phyloP scores from a whole-genome alignment of 495 filamentous ascomycete species.

The Elaphomyces granulatus region DNA sequence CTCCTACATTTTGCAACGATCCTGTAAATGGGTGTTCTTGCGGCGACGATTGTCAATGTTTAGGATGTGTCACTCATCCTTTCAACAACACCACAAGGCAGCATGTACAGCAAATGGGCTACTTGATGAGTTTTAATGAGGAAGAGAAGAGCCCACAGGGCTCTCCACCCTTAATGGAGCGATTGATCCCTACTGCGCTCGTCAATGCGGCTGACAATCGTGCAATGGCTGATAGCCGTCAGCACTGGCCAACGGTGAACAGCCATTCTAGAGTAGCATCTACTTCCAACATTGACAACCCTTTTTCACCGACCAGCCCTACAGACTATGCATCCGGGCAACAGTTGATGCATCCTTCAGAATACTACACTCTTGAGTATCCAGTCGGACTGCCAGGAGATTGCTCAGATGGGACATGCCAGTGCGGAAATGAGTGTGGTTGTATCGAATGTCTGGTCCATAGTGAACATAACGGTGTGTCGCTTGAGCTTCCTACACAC shows the following conservation, averaged over 20 bases:
- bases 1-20: conserved; percentile 8
- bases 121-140: conserved; percentile 26
- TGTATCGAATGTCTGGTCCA: conserved; percentile 40
- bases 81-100: conserved; percentile 57
- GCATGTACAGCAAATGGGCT: conserved; percentile 41
- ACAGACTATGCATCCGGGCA: conserved; percentile 14
- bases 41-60: conserved; percentile 52
- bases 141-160: conserved; percentile 14
- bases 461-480: conserved; percentile 29
- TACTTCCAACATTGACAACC: conserved; percentile 11
- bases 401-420: conserved; percentile 34
- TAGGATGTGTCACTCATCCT: conserved; percentile 55
- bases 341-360: conserved; percentile 28
- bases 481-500: too few relatives aligned
- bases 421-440: conserved; percentile 34
- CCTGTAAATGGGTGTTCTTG: conserved; percentile 43
- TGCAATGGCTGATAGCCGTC: not conserved
- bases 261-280: not conserved
- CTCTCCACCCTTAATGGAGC: conserved; percentile 5
- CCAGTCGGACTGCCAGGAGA: conserved; percentile 25
- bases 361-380: conserved; percentile 35
- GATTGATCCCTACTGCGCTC: not conserved
- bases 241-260: not conserved
- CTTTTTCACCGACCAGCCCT: conserved; percentile 15
- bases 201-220: not conserved